These are phyloP conservation scores for Ogataea allantospora DNA, from an alignment of 805 yeast species.

Conservation along the genomic window DNA sequence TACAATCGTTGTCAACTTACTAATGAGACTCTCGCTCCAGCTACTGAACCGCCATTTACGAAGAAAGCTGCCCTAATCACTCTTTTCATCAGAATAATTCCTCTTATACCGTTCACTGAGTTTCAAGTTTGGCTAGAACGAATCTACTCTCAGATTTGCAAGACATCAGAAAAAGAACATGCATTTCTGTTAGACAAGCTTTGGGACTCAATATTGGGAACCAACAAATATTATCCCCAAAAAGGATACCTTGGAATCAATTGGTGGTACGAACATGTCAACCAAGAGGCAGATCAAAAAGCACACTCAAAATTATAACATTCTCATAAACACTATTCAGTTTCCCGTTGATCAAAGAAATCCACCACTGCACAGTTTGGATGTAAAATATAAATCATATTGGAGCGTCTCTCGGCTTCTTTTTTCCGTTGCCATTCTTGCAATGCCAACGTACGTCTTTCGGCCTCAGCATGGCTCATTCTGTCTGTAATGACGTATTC, in stretches of 20 bases:
- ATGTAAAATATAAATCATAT: constrained; percentile 56
- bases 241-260: constrained; percentile 51
- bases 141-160: constrained; percentile 38
- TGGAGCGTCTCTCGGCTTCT: constrained; percentile 26
- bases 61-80: constrained; percentile 48
- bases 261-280: constrained; percentile 60
- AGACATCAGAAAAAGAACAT: constrained; percentile 33
- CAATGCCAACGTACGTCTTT: constrained; percentile 25
- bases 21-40: constrained; percentile 12
- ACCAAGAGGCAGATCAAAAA: constrained; percentile 13
- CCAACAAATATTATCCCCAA: constrained; percentile 58
- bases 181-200: constrained; percentile 38
- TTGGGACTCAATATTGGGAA: constrained; percentile 48
- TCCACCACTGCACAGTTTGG: constrained; percentile 84
- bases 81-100: constrained; percentile 49
- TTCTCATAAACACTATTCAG: too few relatives aligned
- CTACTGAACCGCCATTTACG: constrained; percentile 21
- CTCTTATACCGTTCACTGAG: constrained; percentile 45
- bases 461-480: constrained; percentile 24
- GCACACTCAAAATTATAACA: constrained; percentile 18
- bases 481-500: constrained; percentile 24
- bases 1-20: constrained; percentile 38
- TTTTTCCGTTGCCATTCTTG: constrained; percentile 25
- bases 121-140: constrained; percentile 48
- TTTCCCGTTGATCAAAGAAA: constrained; percentile 43